Conservation (phyloP, 495 filamentous ascomycete genomes). For the Hypoxylon fuscum region DNA sequence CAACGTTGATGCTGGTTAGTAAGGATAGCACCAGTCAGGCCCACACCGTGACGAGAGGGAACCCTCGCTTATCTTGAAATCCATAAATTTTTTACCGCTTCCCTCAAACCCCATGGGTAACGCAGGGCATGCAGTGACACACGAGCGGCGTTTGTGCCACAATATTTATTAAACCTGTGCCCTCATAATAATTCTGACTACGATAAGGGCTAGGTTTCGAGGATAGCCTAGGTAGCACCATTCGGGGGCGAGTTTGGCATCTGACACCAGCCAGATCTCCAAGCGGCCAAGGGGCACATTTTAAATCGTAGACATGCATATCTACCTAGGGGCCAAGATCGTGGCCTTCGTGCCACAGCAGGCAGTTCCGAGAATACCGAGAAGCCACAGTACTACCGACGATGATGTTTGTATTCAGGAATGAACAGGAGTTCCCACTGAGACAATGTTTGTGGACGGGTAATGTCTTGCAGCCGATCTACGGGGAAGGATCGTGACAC, state of each 20-base stretch:
- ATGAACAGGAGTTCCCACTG: slow-evolving; percentile 6
- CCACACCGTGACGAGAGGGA: too few species aligned
- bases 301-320: too few species aligned
- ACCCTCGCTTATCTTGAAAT: too few species aligned
- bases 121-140: too few species aligned
- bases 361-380: slow-evolving; percentile 35
- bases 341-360: slow-evolving; percentile 15
- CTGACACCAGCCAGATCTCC: slow-evolving; percentile 11
- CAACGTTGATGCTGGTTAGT: too few species aligned
- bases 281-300: slow-evolving; percentile 1
- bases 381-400: slow-evolving; percentile 12
- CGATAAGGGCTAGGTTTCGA: background rate
- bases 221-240: slow-evolving; percentile 8
- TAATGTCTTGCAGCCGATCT: background rate
- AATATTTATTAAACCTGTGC: slow-evolving; percentile 5
- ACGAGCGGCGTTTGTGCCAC: too few species aligned
- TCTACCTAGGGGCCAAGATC: slow-evolving; percentile 12
- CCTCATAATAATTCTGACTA: slow-evolving; percentile 3
- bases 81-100: too few species aligned
- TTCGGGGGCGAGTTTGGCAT: slow-evolving; percentile 18
- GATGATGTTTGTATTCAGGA: slow-evolving; percentile 11
- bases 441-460: slow-evolving; percentile 15
- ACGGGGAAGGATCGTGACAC: background rate
- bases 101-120: too few species aligned
- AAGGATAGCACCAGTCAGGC: too few species aligned